A percentile compares a stretch with the other conserved stretches of the same genome.
Conservation (phyloP, 169 alveolate genomes). For the Babesia divergens region DNA sequence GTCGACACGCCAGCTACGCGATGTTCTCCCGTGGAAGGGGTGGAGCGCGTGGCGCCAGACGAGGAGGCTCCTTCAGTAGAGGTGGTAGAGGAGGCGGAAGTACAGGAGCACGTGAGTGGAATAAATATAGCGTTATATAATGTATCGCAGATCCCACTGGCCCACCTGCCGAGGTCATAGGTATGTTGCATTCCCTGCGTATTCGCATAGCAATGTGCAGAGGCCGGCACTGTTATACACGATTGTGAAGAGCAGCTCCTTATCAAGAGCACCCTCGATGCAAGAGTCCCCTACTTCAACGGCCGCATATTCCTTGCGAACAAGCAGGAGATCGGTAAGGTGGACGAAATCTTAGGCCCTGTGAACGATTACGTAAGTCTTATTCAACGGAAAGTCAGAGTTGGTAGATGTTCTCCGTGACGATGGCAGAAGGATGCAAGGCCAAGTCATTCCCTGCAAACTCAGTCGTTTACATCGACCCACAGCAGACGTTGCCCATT, state of each 20-base stretch:
- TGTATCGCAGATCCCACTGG: constrained; percentile 5
- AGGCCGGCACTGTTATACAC: constrained; percentile 87
- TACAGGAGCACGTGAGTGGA: background rate
- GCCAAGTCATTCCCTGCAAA: constrained; percentile 80
- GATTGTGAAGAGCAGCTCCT: constrained; percentile 89
- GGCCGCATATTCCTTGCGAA: constrained; percentile 91
- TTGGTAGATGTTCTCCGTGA: constrained; percentile 79
- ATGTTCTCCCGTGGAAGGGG: constrained; percentile 42
- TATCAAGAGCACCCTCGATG: constrained; percentile 81
- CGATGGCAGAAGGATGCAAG: constrained; percentile 79
- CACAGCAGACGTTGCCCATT: constrained; percentile 83
- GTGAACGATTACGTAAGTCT: constrained; percentile 83
- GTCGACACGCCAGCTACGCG: background rate
- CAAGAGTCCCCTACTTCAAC: constrained; percentile 91
- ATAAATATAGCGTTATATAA: background rate
- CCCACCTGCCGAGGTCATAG: constrained; percentile 53
- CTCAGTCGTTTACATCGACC: constrained; percentile 78
- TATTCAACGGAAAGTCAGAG: background rate
- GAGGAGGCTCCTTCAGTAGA: constrained; percentile 17
- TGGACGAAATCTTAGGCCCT: constrained; percentile 94
- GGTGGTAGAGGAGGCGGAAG: constrained; percentile 34
- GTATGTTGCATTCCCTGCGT: background rate
- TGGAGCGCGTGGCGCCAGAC: constrained; percentile 28
- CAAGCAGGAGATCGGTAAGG: constrained; percentile 92
- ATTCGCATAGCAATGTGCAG: background rate